These are phyloP conservation scores for Mycena chlorophos DNA, from an alignment of 768 basidiomycete genomes.

Conservation along the genomic window DNA sequence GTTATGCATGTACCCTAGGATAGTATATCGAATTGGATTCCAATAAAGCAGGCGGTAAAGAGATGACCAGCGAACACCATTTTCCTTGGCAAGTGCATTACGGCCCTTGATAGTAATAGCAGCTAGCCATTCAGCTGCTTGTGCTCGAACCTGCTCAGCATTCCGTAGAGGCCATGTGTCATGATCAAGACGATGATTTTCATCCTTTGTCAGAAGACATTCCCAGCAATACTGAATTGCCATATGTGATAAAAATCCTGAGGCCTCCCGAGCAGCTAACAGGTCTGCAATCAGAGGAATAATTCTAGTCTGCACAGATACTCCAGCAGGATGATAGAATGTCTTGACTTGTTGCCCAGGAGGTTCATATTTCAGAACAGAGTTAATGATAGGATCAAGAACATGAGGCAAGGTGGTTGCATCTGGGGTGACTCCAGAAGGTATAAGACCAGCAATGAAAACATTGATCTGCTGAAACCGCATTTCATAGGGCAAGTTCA, in stretches of 20 bases:
- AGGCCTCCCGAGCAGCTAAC: constrained; percentile 17
- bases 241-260: constrained; percentile 18
- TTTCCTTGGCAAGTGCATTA: constrained; percentile 2
- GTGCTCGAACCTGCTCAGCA: constrained; percentile 8
- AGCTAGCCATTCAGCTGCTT: constrained; percentile 20
- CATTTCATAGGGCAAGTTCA: constrained; percentile 28
- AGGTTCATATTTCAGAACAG: constrained; percentile 4
- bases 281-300: constrained; percentile 22
- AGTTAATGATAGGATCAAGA: constrained; percentile 11
- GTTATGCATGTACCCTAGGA: constrained; percentile 23
- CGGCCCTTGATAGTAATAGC: constrained; percentile 3
- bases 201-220: constrained; percentile 13
- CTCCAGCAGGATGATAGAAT: constrained; percentile 18
- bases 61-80: constrained; percentile 22
- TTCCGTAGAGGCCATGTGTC: constrained; percentile 15
- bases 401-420: constrained; percentile 10
- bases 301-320: constrained; percentile 13
- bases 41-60: constrained; percentile 21
- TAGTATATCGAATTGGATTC: constrained; percentile 19
- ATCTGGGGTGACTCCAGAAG: constrained; percentile 27
- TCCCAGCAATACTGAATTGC: constrained; percentile 23
- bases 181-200: constrained; percentile 19
- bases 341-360: constrained; percentile 15
- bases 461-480: constrained; percentile 28
- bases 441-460: constrained; percentile 29